Conservation (phyloP, 257 asterid species). For the Osmanthus fragrans region DNA sequence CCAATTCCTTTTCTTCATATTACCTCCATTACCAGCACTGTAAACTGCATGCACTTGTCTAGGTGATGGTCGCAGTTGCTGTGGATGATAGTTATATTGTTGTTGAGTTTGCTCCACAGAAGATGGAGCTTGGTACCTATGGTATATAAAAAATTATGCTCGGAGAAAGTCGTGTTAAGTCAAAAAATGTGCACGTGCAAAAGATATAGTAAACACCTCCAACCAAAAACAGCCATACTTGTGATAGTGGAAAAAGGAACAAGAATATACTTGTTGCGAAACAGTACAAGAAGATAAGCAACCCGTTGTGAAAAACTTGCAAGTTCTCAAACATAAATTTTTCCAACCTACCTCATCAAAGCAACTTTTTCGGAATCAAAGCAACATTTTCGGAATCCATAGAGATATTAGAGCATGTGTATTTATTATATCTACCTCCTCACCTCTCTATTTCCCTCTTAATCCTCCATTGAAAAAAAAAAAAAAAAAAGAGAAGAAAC, state of each 20-base stretch:
- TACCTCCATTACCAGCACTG: constrained; percentile 66
- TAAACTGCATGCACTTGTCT: constrained; percentile 57
- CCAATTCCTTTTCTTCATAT: constrained; percentile 6
- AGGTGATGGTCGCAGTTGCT: constrained; percentile 55
- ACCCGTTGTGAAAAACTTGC: not conserved
- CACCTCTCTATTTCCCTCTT: not conserved
- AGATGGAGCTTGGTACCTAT: constrained; percentile 83
- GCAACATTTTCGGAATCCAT: not conserved
- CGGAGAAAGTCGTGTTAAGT: not conserved
- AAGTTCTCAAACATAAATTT: not conserved
- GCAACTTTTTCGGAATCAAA: not conserved
- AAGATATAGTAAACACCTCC: not conserved
- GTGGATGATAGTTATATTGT: constrained; percentile 58
- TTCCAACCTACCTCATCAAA: not conserved
- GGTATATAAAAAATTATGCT: not conserved
- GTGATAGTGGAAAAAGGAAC: not conserved
- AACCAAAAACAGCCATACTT: not conserved
- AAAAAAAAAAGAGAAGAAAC: not conserved
- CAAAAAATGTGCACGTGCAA: not conserved
- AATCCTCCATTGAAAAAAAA: no score
- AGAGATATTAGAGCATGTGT: not conserved
- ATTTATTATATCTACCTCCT: not conserved
- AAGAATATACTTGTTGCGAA: not conserved
- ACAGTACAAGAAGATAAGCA: not conserved
- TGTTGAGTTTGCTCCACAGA: constrained; percentile 52